phyloP scores from a whole-genome alignment of 176 grass and related monocot genomes.

The Phoenix roebelenii region DNA sequence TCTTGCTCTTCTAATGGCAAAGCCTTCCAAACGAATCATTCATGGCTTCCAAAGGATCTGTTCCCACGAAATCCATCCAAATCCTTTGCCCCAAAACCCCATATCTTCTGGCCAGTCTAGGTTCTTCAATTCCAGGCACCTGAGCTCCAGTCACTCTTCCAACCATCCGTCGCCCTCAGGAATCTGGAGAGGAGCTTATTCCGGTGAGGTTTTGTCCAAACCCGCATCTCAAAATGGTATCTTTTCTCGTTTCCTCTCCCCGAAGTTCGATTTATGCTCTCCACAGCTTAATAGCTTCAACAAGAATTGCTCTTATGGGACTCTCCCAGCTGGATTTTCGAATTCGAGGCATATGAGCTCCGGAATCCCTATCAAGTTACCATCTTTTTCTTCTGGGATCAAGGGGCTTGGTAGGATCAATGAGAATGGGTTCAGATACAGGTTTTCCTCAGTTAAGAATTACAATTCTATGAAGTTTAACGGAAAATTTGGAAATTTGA shows the following conservation, averaged over 20 bases:
- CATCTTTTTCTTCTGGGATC: conserved; percentile 41
- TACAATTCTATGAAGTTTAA: conserved; percentile 13
- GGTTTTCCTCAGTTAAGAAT: conserved; percentile 14
- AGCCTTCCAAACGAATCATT: conserved; percentile 25
- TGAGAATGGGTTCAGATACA: background rate
- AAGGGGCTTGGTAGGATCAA: conserved; percentile 39
- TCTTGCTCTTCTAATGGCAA: conserved; percentile 20
- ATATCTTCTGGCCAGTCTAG: background rate
- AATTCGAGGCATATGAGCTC: conserved; percentile 18
- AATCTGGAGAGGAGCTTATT: conserved; percentile 19
- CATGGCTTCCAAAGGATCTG: conserved; percentile 27
- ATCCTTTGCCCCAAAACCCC: background rate
- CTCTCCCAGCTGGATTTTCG: conserved; percentile 4
- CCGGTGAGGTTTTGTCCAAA: background rate
- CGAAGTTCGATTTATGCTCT: conserved; percentile 14
- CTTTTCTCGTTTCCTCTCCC: conserved; percentile 14
- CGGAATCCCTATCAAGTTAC: conserved; percentile 18
- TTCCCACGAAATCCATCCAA: conserved; percentile 1
- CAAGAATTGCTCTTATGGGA: conserved; percentile 1
- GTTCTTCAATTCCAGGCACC: background rate
- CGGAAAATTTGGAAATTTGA: conserved; percentile 19
- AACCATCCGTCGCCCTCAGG: conserved; percentile 4
- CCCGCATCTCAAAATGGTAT: conserved; percentile 11
- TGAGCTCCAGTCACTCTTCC: background rate
- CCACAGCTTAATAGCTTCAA: background rate